Percentiles rank a stretch among this genome's conserved stretches.
phyloP scores from a whole-genome alignment of 1,284 basidiomycete species.

The Coriolopsis trogii region DNA sequence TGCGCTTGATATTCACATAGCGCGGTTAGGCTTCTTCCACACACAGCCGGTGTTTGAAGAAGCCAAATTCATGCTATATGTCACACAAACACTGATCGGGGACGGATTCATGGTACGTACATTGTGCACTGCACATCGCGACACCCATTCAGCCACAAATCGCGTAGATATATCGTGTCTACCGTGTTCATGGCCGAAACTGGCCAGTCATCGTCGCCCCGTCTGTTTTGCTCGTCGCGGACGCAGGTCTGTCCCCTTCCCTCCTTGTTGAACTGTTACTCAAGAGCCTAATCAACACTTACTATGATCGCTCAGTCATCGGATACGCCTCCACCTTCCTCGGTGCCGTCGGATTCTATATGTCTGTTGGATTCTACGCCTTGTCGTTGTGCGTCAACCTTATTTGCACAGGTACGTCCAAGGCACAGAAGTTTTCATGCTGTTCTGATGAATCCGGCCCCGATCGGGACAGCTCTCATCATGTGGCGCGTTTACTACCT shows the following conservation, averaged over 20 bases:
- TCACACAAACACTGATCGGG: constrained; percentile 5
- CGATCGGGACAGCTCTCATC: not conserved
- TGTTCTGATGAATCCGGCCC: too few relatives aligned
- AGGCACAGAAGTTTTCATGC: too few relatives aligned
- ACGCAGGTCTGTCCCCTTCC: constrained; percentile 1
- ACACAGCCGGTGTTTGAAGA: not conserved
- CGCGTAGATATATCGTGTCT: constrained; percentile 7
- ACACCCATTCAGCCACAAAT: not conserved
- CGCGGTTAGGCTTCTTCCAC: not conserved
- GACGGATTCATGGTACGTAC: constrained; percentile 9
- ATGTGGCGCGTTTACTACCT: constrained; percentile 10
- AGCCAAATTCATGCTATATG: constrained; percentile 7
- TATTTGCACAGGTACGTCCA: constrained; percentile 11
- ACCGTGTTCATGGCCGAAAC: constrained; percentile 1
- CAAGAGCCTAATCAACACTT: too few relatives aligned
- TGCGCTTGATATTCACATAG: constrained; percentile 1
- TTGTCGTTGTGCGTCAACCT: constrained; percentile 9
- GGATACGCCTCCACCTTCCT: constrained; percentile 10
- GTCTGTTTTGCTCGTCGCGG: not conserved
- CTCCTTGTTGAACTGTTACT: not conserved
- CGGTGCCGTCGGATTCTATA: constrained; percentile 10
- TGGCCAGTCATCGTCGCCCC: constrained; percentile 6
- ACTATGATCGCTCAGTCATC: not conserved
- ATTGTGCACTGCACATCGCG: not conserved
- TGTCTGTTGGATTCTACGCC: constrained; percentile 11